These are phyloP conservation scores for Magnolia sinica DNA, from an alignment of 164 flowering plant genomes.

Conservation along the genomic window DNA sequence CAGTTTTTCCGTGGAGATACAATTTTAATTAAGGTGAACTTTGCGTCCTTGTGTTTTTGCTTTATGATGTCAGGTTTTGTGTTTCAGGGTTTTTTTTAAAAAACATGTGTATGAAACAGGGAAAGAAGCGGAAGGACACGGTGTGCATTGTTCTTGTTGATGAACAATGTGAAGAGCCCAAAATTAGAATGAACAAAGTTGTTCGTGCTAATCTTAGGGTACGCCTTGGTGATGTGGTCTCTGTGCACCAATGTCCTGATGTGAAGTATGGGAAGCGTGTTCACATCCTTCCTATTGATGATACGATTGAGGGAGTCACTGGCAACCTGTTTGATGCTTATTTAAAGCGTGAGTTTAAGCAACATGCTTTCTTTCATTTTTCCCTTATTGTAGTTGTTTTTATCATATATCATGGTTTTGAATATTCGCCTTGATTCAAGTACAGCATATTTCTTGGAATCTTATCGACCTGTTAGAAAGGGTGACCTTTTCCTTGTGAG, in stretches of 20 bases:
- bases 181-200: slow-evolving; percentile 24
- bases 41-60: neutral
- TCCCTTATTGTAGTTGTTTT: neutral
- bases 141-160: slow-evolving; percentile 24
- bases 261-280: slow-evolving; percentile 25
- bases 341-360: slow-evolving; percentile 17
- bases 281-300: slow-evolving; percentile 27
- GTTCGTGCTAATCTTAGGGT: slow-evolving; percentile 24
- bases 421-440: slow-evolving; percentile 8
- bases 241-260: slow-evolving; percentile 25
- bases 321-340: slow-evolving; percentile 24
- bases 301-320: slow-evolving; percentile 23
- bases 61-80: neutral
- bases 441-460: slow-evolving; percentile 62
- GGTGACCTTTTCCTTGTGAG: slow-evolving; percentile 68
- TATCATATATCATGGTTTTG: neutral
- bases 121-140: slow-evolving; percentile 20
- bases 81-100: neutral
- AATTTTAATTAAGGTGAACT: slow-evolving; percentile 32
- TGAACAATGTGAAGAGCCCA: slow-evolving; percentile 21
- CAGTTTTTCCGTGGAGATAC: slow-evolving; percentile 42
- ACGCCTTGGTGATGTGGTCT: slow-evolving; percentile 25
- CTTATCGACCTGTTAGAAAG: slow-evolving; percentile 64
- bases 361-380: neutral
- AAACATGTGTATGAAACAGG: slow-evolving; percentile 26